Evolutionary conservation across 1,139 yeast species (phyloP).

Genomic region (Pichia kudriavzevii): DNA sequence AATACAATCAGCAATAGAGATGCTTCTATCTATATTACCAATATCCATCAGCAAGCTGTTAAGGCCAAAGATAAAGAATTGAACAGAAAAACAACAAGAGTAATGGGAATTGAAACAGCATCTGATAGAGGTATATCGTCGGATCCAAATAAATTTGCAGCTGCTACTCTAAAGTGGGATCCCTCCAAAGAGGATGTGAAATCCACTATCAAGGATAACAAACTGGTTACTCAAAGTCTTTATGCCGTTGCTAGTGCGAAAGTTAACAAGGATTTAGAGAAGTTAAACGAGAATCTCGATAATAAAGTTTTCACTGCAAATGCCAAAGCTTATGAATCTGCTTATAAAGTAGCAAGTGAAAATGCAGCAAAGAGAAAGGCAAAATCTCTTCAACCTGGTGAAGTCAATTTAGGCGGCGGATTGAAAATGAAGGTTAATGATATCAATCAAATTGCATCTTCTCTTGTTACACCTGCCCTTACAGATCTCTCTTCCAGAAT

Average conservation of each 20-base stretch:
- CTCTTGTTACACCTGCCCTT: constrained; percentile 80
- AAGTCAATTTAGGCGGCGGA: constrained; percentile 68
- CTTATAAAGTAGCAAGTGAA: constrained; percentile 55
- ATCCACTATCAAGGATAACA: constrained; percentile 26
- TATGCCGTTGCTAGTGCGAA: constrained; percentile 54
- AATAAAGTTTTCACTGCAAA: constrained; percentile 30
- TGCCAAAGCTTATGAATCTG: constrained; percentile 26
- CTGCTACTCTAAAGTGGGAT: constrained; percentile 29
- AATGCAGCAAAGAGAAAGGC: constrained; percentile 50
- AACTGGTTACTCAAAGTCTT: constrained; percentile 47
- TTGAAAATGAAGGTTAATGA: constrained; percentile 68
- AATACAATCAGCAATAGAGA: constrained; percentile 2
- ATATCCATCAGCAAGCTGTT: constrained; percentile 14
- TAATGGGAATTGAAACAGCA: constrained; percentile 15
- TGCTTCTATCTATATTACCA: constrained; percentile 12
- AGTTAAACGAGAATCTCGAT: constrained; percentile 33
- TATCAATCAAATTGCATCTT: constrained; percentile 73
- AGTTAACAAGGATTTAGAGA: constrained; percentile 45
- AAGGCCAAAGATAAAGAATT: constrained; percentile 11
- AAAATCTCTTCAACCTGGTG: constrained; percentile 32
- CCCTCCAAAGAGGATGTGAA: constrained; percentile 18
- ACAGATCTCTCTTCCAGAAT: constrained; percentile 58
- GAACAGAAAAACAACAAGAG: constrained; percentile 6
- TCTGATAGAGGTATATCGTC: constrained; percentile 14
- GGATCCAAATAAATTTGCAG: constrained; percentile 15